These are phyloP conservation scores for Pichia occidentalis DNA, from an alignment of 805 yeast species.

Conservation along the genomic window DNA sequence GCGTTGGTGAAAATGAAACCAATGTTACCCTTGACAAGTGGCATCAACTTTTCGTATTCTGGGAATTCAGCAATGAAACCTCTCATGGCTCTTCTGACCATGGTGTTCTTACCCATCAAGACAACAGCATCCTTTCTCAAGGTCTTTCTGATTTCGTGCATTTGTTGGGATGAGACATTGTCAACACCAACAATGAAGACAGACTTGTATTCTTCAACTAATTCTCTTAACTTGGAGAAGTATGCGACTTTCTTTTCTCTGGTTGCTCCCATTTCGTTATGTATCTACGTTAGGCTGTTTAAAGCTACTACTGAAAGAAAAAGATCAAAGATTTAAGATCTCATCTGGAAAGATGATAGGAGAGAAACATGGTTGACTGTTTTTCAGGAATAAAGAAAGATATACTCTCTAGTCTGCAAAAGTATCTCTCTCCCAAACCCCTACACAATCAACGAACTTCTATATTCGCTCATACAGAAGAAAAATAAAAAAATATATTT, in stretches of 20 bases:
- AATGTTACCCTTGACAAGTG: constrained; percentile 95
- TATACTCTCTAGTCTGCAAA: no score
- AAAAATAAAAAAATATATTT: no score
- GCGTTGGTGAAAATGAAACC: constrained; percentile 99
- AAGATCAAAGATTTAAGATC: no score
- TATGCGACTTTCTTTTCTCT: constrained; percentile 96
- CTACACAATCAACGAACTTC: no score
- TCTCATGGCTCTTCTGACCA: constrained; percentile 99
- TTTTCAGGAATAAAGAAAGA: no score
- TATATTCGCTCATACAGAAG: no score
- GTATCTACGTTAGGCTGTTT: constrained; percentile 75
- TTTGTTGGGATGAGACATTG: constrained; percentile 99
- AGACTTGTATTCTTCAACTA: constrained; percentile 95
- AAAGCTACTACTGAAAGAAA: constrained; percentile 43
- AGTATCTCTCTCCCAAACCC: no score
- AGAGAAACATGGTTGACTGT: no score
- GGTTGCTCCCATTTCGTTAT: constrained; percentile 99
- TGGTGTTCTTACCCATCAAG: constrained; percentile 99
- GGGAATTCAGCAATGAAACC: constrained; percentile 90
- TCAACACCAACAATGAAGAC: constrained; percentile 99
- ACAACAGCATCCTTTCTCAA: constrained; percentile 94
- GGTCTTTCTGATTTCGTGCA: constrained; percentile 98
- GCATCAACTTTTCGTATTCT: constrained; percentile 91
- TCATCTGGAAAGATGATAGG: constrained; percentile 6
- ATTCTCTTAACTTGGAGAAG: constrained; percentile 90